A percentile compares a stretch with the other conserved stretches of the same genome.
Conservation (phyloP, 2,329 filamentous ascomycete genomes). For the Phyllosticta citriasiana region DNA sequence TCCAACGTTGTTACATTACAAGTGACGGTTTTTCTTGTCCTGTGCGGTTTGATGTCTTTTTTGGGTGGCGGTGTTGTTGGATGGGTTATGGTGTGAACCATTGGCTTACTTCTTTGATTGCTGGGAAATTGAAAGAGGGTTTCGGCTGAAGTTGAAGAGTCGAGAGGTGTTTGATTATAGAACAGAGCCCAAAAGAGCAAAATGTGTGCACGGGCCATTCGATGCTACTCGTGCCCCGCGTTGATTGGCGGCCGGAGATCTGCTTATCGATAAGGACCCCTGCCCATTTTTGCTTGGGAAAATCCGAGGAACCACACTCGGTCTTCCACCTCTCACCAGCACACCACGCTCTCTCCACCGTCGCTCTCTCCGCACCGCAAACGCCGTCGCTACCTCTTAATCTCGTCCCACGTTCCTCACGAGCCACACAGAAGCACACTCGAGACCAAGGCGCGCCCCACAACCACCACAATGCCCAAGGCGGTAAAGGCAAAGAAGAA, state of each 20-base stretch:
- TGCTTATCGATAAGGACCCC: not conserved
- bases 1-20: not conserved
- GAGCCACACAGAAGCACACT: too few species aligned
- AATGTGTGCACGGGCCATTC: not conserved
- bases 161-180: too few species aligned
- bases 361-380: not conserved
- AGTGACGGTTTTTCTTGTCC: too few species aligned
- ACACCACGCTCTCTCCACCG: not conserved
- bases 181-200: too few species aligned
- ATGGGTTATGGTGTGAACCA: too few species aligned
- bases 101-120: too few species aligned
- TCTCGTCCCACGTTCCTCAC: too few species aligned
- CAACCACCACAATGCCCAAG: conserved; percentile 34
- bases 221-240: not conserved
- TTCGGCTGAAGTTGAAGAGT: too few species aligned
- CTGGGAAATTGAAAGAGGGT: too few species aligned
- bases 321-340: not conserved
- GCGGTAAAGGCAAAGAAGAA: conserved; percentile 28
- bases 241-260: not conserved
- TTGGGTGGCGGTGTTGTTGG: too few species aligned
- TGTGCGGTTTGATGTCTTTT: too few species aligned
- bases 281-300: not conserved
- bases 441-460: too few species aligned
- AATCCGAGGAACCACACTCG: not conserved
- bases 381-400: not conserved